Evolutionary conservation across 805 yeast species (phyloP).

Genomic region (Isabelozyma gotoi): DNA sequence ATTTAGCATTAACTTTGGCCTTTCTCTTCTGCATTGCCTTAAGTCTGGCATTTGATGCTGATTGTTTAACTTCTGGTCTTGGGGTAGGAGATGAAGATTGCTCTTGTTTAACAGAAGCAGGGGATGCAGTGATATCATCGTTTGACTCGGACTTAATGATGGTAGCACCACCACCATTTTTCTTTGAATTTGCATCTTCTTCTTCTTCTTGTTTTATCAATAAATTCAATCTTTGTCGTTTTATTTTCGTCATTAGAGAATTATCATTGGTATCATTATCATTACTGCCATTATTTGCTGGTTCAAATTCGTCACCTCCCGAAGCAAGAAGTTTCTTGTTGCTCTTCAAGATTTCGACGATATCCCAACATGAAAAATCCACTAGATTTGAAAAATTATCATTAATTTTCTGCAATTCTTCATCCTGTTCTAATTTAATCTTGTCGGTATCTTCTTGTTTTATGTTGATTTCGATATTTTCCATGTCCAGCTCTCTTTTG

Average conservation of each 20-base stretch:
- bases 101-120: constrained; percentile 7
- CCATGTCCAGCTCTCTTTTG: constrained; percentile 18
- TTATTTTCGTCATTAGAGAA: constrained; percentile 48
- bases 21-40: constrained; percentile 93
- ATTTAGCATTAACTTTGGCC: constrained; percentile 70
- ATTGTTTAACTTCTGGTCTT: constrained; percentile 14
- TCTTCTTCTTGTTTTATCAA: constrained; percentile 16
- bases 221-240: constrained; percentile 48
- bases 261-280: constrained; percentile 8
- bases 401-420: constrained; percentile 38
- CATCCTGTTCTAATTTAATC: constrained; percentile 42
- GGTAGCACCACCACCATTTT: constrained; percentile 3
- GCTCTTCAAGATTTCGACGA: constrained; percentile 47
- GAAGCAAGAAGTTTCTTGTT: constrained; percentile 63
- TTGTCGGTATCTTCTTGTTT: constrained; percentile 25
- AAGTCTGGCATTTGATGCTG: constrained; percentile 67
- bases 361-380: constrained; percentile 50
- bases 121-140: constrained; percentile 1
- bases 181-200: constrained; percentile 1
- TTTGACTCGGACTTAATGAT: constrained; percentile 5
- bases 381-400: constrained; percentile 44
- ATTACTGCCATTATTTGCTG: constrained; percentile 9
- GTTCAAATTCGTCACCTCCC: constrained; percentile 46
- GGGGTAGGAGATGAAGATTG: constrained; percentile 7
- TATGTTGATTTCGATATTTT: constrained; percentile 9